A percentile compares a stretch with the other conserved stretches of the same genome.
Evolutionary conservation across 1,284 basidiomycete species (phyloP).

Genomic region (Gomphus sp.): DNA sequence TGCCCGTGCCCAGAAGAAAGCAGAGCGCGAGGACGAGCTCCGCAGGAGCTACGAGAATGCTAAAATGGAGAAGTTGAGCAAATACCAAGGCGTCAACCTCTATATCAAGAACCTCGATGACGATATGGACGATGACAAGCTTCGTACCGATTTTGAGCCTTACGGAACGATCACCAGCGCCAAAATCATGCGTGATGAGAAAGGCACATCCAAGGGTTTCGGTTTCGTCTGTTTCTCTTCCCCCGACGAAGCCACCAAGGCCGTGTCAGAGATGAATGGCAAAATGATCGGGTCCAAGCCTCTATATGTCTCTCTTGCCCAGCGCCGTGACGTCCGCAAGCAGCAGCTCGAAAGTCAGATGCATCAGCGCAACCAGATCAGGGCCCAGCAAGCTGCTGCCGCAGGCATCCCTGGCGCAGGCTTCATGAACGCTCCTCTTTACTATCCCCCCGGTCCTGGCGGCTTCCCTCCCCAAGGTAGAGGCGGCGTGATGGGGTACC

Average conservation of each 20-base stretch:
- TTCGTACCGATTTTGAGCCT: conserved; percentile 91
- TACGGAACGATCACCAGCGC: conserved; percentile 97
- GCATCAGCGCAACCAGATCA: conserved; percentile 90
- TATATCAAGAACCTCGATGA: conserved; percentile 99
- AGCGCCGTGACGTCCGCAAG: conserved; percentile 96
- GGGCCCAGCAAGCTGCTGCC: conserved; percentile 88
- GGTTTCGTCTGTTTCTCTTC: conserved; percentile 99
- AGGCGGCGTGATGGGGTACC: conserved; percentile 76
- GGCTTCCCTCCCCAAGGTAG: conserved; percentile 71
- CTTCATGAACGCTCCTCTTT: conserved; percentile 80
- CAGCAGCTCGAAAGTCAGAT: conserved; percentile 99
- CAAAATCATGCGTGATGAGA: conserved; percentile 99
- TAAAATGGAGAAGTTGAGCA: conserved; percentile 96
- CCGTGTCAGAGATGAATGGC: conserved; percentile 99
- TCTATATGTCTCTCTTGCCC: conserved; percentile 97
- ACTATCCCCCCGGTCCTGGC: conserved; percentile 79
- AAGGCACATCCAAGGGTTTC: conserved; percentile 88
- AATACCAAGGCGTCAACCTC: conserved; percentile 98
- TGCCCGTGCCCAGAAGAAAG: conserved; percentile 96
- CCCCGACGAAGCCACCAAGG: conserved; percentile 98
- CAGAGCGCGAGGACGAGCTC: conserved; percentile 96
- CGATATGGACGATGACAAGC: conserved; percentile 91
- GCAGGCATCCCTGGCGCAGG: conserved; percentile 70
- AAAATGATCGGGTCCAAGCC: conserved; percentile 99
- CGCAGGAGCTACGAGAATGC: conserved; percentile 91